phyloP scores from a whole-genome alignment of 495 filamentous ascomycete species.

The Penicillium bialowiezense region DNA sequence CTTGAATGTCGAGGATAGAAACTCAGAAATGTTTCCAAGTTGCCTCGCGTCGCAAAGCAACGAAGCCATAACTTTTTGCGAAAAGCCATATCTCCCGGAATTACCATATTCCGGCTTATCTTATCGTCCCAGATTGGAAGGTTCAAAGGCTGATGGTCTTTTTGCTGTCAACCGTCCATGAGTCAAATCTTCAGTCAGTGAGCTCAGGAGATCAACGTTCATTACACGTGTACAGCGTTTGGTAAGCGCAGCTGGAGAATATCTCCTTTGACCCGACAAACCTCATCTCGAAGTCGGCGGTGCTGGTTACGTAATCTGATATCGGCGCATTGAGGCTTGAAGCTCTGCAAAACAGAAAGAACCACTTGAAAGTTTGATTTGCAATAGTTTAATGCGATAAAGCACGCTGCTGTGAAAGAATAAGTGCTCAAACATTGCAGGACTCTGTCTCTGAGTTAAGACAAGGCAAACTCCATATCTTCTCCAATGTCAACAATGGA shows the following conservation, averaged over 20 bases:
- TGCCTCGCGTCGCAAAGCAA: conserved; percentile 1
- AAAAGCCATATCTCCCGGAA: conserved; percentile 25
- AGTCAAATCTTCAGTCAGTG: no score
- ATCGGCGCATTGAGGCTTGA: not conserved
- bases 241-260: no score
- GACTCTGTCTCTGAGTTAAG: no score
- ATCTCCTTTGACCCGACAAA: no score
- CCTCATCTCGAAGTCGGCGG: not conserved
- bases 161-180: no score
- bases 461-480: not conserved
- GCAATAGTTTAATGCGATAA: not conserved
- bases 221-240: no score
- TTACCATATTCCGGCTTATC: conserved; percentile 29
- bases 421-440: no score
- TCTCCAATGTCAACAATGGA: conserved; percentile 33
- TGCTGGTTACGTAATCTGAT: conserved; percentile 4
- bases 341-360: no score
- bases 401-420: no score
- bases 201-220: no score
- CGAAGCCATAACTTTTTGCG: conserved; percentile 8
- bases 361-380: no score
- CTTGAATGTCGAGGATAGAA: conserved; percentile 15
- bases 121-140: conserved; percentile 14
- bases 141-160: no score
- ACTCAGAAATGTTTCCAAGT: not conserved